Evolutionary conservation across 164 flowering plant species (phyloP).

Genomic region (Buxus sempervirens): DNA sequence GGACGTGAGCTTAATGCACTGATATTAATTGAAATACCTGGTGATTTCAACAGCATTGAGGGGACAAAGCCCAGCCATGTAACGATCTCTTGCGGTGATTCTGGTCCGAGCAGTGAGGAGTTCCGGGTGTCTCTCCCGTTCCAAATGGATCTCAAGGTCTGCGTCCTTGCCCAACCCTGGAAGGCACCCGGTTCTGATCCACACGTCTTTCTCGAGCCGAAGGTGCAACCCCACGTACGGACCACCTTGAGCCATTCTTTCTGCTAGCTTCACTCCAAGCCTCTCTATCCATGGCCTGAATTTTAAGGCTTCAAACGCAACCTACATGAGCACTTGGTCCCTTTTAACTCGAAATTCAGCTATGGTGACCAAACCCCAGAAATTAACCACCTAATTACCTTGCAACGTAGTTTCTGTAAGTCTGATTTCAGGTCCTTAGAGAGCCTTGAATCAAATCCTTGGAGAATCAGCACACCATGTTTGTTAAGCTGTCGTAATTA

Average conservation of each 20-base stretch:
- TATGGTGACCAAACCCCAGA: too few species aligned
- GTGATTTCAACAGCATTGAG: conserved; percentile 21
- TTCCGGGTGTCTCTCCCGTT: conserved; percentile 14
- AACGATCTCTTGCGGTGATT: conserved; percentile 10
- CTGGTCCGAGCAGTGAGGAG: conserved; percentile 15
- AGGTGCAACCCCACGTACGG: conserved; percentile 29
- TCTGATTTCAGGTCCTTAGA: conserved; percentile 21
- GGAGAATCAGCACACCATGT: conserved; percentile 13
- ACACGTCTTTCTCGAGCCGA: conserved; percentile 30
- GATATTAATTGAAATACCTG: too few species aligned
- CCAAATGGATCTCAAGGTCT: conserved; percentile 12
- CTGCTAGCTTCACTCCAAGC: conserved; percentile 21
- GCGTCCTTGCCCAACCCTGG: conserved; percentile 18
- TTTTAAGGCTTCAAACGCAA: conserved; percentile 20
- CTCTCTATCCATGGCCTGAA: conserved; percentile 19
- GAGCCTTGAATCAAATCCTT: conserved; percentile 22
- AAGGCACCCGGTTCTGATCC: conserved; percentile 30
- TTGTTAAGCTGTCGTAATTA: conserved; percentile 23
- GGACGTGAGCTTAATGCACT: too few species aligned
- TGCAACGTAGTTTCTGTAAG: conserved; percentile 28
- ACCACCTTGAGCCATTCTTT: conserved; percentile 17
- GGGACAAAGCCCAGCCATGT: conserved; percentile 28
- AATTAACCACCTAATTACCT: too few species aligned
- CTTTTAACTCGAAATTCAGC: neutral
- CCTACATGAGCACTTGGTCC: conserved; percentile 4